A percentile compares a stretch with the other conserved stretches of the same genome.
Evolutionary conservation across 805 yeast species (phyloP).

Genomic region (Wickerhamiella sergipiensis): DNA sequence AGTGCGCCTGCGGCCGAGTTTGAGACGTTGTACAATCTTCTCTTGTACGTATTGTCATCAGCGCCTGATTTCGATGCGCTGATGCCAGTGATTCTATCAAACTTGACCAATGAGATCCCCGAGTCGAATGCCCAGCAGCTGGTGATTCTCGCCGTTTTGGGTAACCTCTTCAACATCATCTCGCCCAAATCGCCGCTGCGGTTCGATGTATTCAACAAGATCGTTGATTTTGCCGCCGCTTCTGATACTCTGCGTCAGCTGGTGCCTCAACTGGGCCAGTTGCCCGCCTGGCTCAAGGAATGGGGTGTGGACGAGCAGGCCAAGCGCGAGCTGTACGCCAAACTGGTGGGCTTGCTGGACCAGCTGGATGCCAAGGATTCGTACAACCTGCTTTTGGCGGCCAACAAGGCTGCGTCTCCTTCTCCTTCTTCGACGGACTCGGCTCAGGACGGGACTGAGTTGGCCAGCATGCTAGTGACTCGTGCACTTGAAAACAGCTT

Average conservation of each 20-base stretch:
- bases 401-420: conserved; percentile 4
- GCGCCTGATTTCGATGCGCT: conserved; percentile 23
- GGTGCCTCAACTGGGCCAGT: conserved; percentile 25
- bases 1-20: conserved; percentile 26
- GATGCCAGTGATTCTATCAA: conserved; percentile 20
- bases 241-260: conserved; percentile 24
- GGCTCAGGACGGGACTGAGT: conserved; percentile 3
- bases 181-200: conserved; percentile 19
- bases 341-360: conserved; percentile 17
- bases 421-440: neutral
- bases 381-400: conserved; percentile 15
- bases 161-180: conserved; percentile 29
- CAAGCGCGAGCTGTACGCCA: conserved; percentile 18
- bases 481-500: conserved; percentile 16
- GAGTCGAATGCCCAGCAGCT: conserved; percentile 18
- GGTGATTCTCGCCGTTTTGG: conserved; percentile 23
- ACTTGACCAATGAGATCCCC: conserved; percentile 19
- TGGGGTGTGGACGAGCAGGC: conserved; percentile 23
- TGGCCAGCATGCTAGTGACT: conserved; percentile 17
- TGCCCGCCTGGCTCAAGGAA: conserved; percentile 26
- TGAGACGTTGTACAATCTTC: conserved; percentile 28
- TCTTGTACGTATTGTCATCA: conserved; percentile 24
- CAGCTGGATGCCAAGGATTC: conserved; percentile 5
- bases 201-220: conserved; percentile 21
- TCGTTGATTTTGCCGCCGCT: conserved; percentile 23